Percentiles rank a stretch among this genome's conserved stretches.
These are phyloP conservation scores for Scopulariopsis brevicaulis DNA, from an alignment of 2,329 filamentous ascomycete species.

Conservation along the genomic window DNA sequence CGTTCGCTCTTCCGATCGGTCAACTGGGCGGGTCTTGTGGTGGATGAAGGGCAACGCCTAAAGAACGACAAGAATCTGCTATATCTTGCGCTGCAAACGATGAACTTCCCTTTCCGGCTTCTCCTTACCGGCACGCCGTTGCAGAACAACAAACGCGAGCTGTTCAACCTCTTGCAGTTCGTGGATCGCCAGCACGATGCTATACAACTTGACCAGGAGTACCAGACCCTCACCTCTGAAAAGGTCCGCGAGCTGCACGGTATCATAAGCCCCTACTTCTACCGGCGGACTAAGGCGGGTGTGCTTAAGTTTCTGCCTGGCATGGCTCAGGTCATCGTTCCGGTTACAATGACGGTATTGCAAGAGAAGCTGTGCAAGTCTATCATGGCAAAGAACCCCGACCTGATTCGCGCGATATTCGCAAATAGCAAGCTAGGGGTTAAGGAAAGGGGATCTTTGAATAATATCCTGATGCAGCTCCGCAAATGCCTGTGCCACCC, in stretches of 20 bases:
- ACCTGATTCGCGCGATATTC: conserved; percentile 82
- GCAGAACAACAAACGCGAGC: conserved; percentile 88
- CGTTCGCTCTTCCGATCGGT: conserved; percentile 55
- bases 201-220: conserved; percentile 61
- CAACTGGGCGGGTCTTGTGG: conserved; percentile 77
- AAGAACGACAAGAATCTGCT: conserved; percentile 86
- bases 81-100: conserved; percentile 60
- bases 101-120: conserved; percentile 73
- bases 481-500: conserved; percentile 93
- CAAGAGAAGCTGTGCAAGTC: conserved; percentile 93
- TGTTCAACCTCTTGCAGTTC: conserved; percentile 96
- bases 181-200: conserved; percentile 65
- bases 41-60: conserved; percentile 89
- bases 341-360: conserved; percentile 86
- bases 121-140: conserved; percentile 85
- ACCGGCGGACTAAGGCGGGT: conserved; percentile 74
- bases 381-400: conserved; percentile 81
- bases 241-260: conserved; percentile 74
- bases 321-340: conserved; percentile 89
- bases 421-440: conserved; percentile 54
- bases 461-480: conserved; percentile 92
- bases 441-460: conserved; percentile 68
- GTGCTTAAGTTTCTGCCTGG: conserved; percentile 87
- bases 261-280: conserved; percentile 63
- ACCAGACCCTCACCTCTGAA: conserved; percentile 66